Conservation (phyloP, 176 grass and related monocot species). For the maize (Zea mays) region Zm-B73-REFERENCE-NAM-5.0 NC_050096.1:287647001-287647500, state of each 20-base stretch:
- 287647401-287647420: not conserved
- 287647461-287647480: not conserved
- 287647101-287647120: not conserved
- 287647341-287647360: not conserved
- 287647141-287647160: too few relatives aligned
- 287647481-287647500: not conserved
- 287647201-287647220: too few relatives aligned
- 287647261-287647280: too few relatives aligned
- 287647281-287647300: not conserved
- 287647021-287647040: too few relatives aligned
- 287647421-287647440: not conserved
- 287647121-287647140: not conserved
- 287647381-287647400: constrained; percentile 6
- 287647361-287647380: not conserved
- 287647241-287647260: too few relatives aligned
- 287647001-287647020: too few relatives aligned
- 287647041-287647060: too few relatives aligned
- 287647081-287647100: not conserved
- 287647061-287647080: not conserved
- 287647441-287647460: not conserved
- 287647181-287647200: too few relatives aligned
- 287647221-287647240: too few relatives aligned
- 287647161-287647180: too few relatives aligned
- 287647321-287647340: not conserved
- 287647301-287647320: not conserved